Evolutionary conservation across 2,329 filamentous ascomycete genomes (phyloP).

Genomic region (Xylaria arbuscula): DNA sequence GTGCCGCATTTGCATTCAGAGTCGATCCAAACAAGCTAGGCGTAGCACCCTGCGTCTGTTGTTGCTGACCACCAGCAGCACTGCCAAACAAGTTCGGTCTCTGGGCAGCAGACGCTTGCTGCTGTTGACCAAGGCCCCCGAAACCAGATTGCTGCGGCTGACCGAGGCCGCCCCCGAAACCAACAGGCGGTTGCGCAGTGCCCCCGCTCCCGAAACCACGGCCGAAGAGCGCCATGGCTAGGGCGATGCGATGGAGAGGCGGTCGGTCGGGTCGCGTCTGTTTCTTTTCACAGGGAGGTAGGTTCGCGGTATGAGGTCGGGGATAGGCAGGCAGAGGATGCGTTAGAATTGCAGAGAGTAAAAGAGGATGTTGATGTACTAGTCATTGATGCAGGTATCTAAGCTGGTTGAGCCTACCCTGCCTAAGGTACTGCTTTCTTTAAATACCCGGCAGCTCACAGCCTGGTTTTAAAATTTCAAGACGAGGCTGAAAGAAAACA

Average conservation of each 20-base stretch:
- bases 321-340: not conserved
- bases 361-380: not conserved
- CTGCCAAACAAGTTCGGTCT: not conserved
- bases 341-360: conserved; percentile 5
- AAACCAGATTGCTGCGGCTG: too few species aligned
- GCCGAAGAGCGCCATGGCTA: conserved; percentile 44
- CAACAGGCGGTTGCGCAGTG: too few species aligned
- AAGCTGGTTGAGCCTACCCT: not conserved
- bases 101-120: not conserved
- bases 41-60: conserved; percentile 13
- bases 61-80: not conserved
- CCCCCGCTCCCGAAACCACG: too few species aligned
- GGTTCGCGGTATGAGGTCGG: not conserved
- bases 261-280: conserved; percentile 19
- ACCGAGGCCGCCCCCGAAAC: too few species aligned
- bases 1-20: conserved; percentile 4
- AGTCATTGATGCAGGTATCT: not conserved
- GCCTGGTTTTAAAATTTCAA: conserved; percentile 37
- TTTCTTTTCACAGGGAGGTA: conserved; percentile 1
- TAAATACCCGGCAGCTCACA: conserved; percentile 1
- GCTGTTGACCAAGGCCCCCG: not conserved
- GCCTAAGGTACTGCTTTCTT: not conserved
- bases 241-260: not conserved
- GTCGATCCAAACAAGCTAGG: conserved; percentile 21
- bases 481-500: conserved; percentile 49